Conservation (phyloP, 2,329 filamentous ascomycete species). For the Venturia effusa region DNA sequence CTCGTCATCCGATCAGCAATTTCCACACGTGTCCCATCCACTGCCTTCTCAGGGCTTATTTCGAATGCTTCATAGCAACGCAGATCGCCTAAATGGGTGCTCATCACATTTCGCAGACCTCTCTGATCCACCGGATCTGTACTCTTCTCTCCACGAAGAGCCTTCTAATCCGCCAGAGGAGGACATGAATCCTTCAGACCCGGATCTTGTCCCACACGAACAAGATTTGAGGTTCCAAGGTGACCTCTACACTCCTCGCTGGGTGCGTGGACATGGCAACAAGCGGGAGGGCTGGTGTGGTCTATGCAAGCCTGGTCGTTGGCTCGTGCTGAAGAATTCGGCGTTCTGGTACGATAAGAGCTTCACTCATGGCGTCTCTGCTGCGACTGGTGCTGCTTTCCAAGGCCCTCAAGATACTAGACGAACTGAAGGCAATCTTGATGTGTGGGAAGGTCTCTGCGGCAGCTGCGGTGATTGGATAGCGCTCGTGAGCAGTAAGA, state of each 20-base stretch:
- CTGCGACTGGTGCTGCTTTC: slow-evolving; percentile 68
- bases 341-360: slow-evolving; percentile 92
- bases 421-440: slow-evolving; percentile 69
- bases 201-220: slow-evolving; percentile 65
- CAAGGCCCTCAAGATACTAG: slow-evolving; percentile 46
- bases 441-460: slow-evolving; percentile 72
- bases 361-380: slow-evolving; percentile 79
- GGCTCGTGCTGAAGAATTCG: slow-evolving; percentile 82
- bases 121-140: slow-evolving; percentile 66
- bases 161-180: slow-evolving; percentile 64
- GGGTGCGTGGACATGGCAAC: slow-evolving; percentile 77
- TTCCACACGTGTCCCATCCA: slow-evolving; percentile 48
- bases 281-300: slow-evolving; percentile 86
- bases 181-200: slow-evolving; percentile 71
- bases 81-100: slow-evolving; percentile 55
- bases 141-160: slow-evolving; percentile 63
- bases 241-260: slow-evolving; percentile 72
- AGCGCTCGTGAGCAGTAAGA: slow-evolving; percentile 71
- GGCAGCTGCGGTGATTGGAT: slow-evolving; percentile 74
- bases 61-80: slow-evolving; percentile 64
- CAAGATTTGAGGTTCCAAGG: slow-evolving; percentile 65
- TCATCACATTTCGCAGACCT: slow-evolving; percentile 59
- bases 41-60: slow-evolving; percentile 61
- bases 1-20: slow-evolving; percentile 39
- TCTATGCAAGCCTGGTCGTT: slow-evolving; percentile 74